Percentiles rank a stretch among this genome's conserved stretches.
These are phyloP conservation scores for Draba incana DNA, from an alignment of 345 rosid species.

Conservation along the genomic window DNA sequence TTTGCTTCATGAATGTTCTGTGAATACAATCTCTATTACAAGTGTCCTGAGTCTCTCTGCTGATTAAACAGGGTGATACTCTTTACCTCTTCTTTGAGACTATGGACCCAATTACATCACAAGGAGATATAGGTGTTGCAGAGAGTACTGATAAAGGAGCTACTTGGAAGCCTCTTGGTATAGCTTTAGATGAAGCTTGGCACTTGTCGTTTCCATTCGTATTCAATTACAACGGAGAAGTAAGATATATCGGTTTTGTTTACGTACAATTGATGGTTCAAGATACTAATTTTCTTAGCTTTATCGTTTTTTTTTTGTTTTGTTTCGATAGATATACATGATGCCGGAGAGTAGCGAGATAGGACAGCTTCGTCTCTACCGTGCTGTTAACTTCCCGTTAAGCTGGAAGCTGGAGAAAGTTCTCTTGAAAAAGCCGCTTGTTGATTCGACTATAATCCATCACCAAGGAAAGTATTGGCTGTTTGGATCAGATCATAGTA, in stretches of 20 bases:
- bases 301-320: constrained; percentile 2
- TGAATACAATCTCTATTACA: neutral
- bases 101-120: constrained; percentile 75
- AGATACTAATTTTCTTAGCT: neutral
- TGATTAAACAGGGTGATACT: constrained; percentile 57
- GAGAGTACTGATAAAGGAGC: constrained; percentile 83
- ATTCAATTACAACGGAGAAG: constrained; percentile 72
- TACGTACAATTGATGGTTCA: neutral
- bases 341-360: constrained; percentile 80
- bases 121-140: constrained; percentile 97
- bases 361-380: constrained; percentile 81
- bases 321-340: constrained; percentile 73
- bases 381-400: constrained; percentile 77
- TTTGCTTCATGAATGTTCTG: neutral
- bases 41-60: neutral
- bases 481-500: constrained; percentile 86
- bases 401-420: constrained; percentile 74
- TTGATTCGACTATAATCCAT: constrained; percentile 65
- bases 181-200: constrained; percentile 94
- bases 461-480: constrained; percentile 74
- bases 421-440: constrained; percentile 70
- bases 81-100: constrained; percentile 83
- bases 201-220: constrained; percentile 93
- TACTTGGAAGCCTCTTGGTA: constrained; percentile 88
- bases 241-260: constrained; percentile 45